Evolutionary conservation across 2,329 filamentous ascomycete genomes (phyloP), one percentile per base, ranked within the genome.

Genomic region (Bipolaris cookei): DNA sequence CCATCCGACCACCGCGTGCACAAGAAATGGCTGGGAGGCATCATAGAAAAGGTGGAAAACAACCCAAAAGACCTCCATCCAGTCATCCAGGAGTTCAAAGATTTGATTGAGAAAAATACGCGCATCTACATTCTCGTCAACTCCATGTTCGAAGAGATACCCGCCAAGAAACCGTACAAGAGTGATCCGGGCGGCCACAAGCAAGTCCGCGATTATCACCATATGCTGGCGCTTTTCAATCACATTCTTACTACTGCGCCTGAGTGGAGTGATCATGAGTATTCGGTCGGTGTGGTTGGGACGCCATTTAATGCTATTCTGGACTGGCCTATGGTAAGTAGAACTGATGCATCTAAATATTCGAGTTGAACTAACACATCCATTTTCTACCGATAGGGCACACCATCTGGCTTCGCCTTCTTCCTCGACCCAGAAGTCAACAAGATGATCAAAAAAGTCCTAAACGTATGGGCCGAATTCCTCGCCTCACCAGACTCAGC

Each of bases 81-180:
- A 0, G 86, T 86, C 0, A 74, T 91, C 0, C 66, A 82, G 59
- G 88, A 90, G 61, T 90, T 91, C 77, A 81, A 86, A 67, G 72
- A 83, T 1, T 76, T 90, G 21, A 90, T 91, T 60, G 88, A 91
- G 71, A 73, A 73, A 25, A 86, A 86, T 61, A 78, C 87, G 1
- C 82, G 86, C 20, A 77, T 91, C 23, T 88, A 86, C 77, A 87
- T 90, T 81, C 85, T 87, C 71, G 85, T 90, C 68, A 78, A 79
- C 21, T 79, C 83, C 61, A 91, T 91, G 89, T 91, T 89, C 75
- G 79, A 84, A 28, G 86, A 91, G 75, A 79, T 90, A 18, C 88
- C 88, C 0, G 69, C 72, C 30, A 86, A 86, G 72, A 77, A 81
- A 16, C 84, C 84, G 0, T 91, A 91, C 74, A 70, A 74, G 56